These are phyloP conservation scores for Lasiodiplodia hormozganensis DNA, from an alignment of 2,329 filamentous ascomycete species.

Conservation along the genomic window DNA sequence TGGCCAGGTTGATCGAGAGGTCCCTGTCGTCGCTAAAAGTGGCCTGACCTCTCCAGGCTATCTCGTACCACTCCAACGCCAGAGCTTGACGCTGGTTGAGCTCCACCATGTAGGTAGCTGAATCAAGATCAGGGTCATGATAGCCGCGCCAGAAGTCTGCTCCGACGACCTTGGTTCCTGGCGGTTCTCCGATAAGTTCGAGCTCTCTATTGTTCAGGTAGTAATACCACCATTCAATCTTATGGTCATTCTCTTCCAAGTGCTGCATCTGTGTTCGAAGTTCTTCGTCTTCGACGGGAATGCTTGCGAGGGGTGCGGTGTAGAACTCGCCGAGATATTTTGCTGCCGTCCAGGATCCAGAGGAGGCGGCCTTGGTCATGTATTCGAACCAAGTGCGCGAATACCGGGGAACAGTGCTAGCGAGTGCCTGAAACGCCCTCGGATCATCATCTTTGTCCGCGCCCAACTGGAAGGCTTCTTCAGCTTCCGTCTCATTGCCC, in stretches of 20 bases:
- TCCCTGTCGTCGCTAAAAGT: neutral
- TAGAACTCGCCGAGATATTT: constrained; percentile 50
- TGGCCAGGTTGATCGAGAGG: neutral
- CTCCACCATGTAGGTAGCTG: neutral
- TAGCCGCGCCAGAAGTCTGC: neutral
- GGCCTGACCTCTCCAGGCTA: constrained; percentile 30
- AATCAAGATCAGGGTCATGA: neutral
- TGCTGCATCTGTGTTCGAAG: neutral
- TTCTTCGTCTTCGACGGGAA: neutral
- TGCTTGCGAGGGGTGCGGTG: constrained; percentile 10
- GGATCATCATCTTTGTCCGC: constrained; percentile 52
- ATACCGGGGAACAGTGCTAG: constrained; percentile 32
- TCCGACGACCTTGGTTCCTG: neutral
- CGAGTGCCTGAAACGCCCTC: constrained; percentile 48
- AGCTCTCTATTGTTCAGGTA: neutral
- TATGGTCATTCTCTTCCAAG: neutral
- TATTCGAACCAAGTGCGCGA: constrained; percentile 51
- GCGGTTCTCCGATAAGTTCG: neutral
- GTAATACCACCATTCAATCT: constrained; percentile 3
- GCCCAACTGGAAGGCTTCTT: constrained; percentile 45
- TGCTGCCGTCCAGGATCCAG: constrained; percentile 45
- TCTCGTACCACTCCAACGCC: constrained; percentile 42
- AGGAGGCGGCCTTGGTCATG: constrained; percentile 54
- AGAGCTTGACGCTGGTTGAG: constrained; percentile 30
- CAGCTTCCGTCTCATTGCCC: constrained; percentile 33